These are phyloP conservation scores for Marasmius oreades DNA, from an alignment of 1,284 basidiomycete species.

Conservation along the genomic window DNA sequence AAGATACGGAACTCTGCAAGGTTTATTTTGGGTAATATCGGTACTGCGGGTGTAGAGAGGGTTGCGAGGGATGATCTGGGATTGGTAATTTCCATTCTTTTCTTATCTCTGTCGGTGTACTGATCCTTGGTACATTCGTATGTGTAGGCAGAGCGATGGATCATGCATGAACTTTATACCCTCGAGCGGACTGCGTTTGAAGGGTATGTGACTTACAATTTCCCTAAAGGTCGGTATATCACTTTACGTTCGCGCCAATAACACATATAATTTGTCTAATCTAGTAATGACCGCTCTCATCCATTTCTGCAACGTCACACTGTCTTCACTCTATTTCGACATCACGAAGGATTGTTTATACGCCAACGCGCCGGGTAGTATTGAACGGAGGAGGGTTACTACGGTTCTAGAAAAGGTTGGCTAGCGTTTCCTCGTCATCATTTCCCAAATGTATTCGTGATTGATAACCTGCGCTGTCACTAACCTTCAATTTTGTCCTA, in stretches of 20 bases:
- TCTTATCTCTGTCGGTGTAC: slow-evolving; percentile 5
- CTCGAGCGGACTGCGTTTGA: slow-evolving; percentile 67
- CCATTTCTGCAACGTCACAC: slow-evolving; percentile 66
- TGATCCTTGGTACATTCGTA: slow-evolving; percentile 5
- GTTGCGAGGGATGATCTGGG: slow-evolving; percentile 50
- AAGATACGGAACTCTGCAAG: slow-evolving; percentile 88
- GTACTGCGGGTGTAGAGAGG: slow-evolving; percentile 32
- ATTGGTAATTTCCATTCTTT: slow-evolving; percentile 46
- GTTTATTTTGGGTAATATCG: slow-evolving; percentile 87
- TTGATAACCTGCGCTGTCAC: too few species aligned
- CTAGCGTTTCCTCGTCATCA: too few species aligned
- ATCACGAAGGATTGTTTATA: slow-evolving; percentile 92
- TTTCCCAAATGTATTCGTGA: too few species aligned
- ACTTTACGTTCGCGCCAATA: neutral
- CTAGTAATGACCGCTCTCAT: slow-evolving; percentile 58
- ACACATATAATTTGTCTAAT: neutral
- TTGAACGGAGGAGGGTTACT: slow-evolving; percentile 61
- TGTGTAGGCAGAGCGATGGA: slow-evolving; percentile 82
- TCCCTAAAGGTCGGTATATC: slow-evolving; percentile 68
- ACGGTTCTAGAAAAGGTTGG: slow-evolving; percentile 73
- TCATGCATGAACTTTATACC: slow-evolving; percentile 80
- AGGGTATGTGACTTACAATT: slow-evolving; percentile 77
- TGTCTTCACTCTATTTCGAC: slow-evolving; percentile 89
- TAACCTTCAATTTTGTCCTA: too few species aligned
- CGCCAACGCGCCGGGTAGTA: slow-evolving; percentile 53